Percentiles rank a stretch among this genome's conserved stretches.
phyloP scores from a whole-genome alignment of 1,284 basidiomycete genomes.

The Boletellus deceptivus region DNA sequence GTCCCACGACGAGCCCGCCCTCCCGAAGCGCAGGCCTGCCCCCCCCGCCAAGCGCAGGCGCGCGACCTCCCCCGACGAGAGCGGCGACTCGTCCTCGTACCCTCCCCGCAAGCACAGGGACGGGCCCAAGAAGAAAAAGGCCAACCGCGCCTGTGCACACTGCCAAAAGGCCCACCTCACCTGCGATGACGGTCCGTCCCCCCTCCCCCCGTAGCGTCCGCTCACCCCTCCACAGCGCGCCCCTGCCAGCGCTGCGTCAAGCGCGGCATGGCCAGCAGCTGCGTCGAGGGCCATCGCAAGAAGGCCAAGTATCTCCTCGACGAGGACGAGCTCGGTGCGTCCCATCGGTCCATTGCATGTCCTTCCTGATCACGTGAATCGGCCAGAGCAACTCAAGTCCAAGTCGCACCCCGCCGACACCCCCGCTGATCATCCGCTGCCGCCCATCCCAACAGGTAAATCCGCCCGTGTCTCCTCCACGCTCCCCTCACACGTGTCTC shows the following conservation, averaged over 20 bases:
- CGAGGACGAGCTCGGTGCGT: constrained; percentile 85
- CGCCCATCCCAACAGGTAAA: constrained; percentile 34
- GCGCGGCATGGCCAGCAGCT: constrained; percentile 86
- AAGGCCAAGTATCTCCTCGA: constrained; percentile 97
- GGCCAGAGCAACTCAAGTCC: constrained; percentile 59
- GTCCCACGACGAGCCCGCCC: constrained; percentile 13
- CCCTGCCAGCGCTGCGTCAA: constrained; percentile 95
- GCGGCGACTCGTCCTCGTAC: constrained; percentile 43
- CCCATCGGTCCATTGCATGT: constrained; percentile 22
- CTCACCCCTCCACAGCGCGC: constrained; percentile 58
- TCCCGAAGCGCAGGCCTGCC: constrained; percentile 15
- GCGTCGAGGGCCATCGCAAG: constrained; percentile 93
- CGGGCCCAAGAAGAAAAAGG: constrained; percentile 88
- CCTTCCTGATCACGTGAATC: constrained; percentile 39
- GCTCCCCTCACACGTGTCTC: not conserved
- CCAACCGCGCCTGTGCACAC: constrained; percentile 88
- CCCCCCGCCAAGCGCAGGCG: constrained; percentile 42
- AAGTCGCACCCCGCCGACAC: constrained; percentile 25
- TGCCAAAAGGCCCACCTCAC: constrained; percentile 97
- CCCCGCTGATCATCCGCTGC: constrained; percentile 25
- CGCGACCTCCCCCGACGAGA: constrained; percentile 45
- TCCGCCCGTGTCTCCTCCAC: not conserved
- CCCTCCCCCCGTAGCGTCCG: constrained; percentile 9
- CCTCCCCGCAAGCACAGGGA: constrained; percentile 56
- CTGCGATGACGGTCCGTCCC: constrained; percentile 86